Evolutionary conservation across 805 yeast genomes (phyloP).

Genomic region (Blastobotrys terrestris): DNA sequence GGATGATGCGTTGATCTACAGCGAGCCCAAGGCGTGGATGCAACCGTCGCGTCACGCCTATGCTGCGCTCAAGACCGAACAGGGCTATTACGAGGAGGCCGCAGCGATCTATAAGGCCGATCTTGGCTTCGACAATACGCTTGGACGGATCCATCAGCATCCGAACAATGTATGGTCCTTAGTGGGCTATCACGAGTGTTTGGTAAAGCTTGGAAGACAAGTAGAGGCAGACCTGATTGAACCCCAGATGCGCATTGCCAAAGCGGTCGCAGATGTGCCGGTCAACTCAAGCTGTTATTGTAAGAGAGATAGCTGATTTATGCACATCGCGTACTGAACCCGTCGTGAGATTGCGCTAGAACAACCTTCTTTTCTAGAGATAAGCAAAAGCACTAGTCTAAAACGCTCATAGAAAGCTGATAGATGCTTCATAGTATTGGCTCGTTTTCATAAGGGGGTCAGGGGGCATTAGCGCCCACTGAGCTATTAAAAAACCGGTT

Average conservation of each 20-base stretch:
- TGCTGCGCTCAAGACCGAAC: background rate
- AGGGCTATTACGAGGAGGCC: background rate
- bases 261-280: background rate
- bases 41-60: background rate
- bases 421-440: too few relatives aligned
- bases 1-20: background rate
- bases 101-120: background rate
- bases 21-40: constrained; percentile 1
- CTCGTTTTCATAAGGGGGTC: too few relatives aligned
- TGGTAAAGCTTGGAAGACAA: background rate
- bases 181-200: background rate
- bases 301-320: background rate
- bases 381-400: too few relatives aligned
- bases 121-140: background rate
- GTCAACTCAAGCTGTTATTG: background rate
- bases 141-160: background rate
- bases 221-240: background rate
- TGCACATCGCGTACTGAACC: too few relatives aligned
- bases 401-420: too few relatives aligned
- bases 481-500: too few relatives aligned
- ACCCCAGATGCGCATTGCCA: background rate
- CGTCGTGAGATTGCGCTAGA: too few relatives aligned
- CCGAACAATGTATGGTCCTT: constrained; percentile 1
- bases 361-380: too few relatives aligned
- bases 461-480: too few relatives aligned